Conservation (phyloP, 2,329 filamentous ascomycete species). For the Fusarium avenaceum region DNA sequence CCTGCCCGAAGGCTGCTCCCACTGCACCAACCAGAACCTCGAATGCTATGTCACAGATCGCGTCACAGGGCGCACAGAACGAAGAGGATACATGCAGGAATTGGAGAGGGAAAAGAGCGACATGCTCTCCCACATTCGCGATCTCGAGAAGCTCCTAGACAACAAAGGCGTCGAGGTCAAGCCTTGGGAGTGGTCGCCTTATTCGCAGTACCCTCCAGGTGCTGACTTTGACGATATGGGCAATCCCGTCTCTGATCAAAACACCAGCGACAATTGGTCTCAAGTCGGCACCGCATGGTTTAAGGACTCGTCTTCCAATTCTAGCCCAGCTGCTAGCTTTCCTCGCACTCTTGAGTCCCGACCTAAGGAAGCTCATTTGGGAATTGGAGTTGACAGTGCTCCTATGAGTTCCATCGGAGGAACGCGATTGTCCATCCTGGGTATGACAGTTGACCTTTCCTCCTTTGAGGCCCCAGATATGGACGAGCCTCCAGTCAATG, state of each 20-base stretch:
- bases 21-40: conserved; percentile 81
- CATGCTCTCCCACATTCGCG: conserved; percentile 75
- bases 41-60: conserved; percentile 89
- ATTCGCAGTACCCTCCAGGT: conserved; percentile 48
- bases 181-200: conserved; percentile 58
- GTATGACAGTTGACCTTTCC: conserved; percentile 83
- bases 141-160: conserved; percentile 75
- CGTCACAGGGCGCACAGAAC: conserved; percentile 84
- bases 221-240: conserved; percentile 47
- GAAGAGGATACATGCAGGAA: conserved; percentile 81
- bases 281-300: conserved; percentile 54
- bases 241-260: conserved; percentile 42
- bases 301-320: conserved; percentile 50
- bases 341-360: conserved; percentile 58
- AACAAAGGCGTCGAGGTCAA: conserved; percentile 72
- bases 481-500: conserved; percentile 65
- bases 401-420: conserved; percentile 81
- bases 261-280: conserved; percentile 50
- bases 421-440: conserved; percentile 81
- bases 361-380: conserved; percentile 74
- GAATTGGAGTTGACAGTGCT: conserved; percentile 72
- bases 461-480: conserved; percentile 77
- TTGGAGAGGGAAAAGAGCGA: conserved; percentile 79
- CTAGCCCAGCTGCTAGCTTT: conserved; percentile 45
- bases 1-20: conserved; percentile 82